phyloP scores from a whole-genome alignment of 2,329 filamentous ascomycete species.

The Nectriaceae sp. region DNA sequence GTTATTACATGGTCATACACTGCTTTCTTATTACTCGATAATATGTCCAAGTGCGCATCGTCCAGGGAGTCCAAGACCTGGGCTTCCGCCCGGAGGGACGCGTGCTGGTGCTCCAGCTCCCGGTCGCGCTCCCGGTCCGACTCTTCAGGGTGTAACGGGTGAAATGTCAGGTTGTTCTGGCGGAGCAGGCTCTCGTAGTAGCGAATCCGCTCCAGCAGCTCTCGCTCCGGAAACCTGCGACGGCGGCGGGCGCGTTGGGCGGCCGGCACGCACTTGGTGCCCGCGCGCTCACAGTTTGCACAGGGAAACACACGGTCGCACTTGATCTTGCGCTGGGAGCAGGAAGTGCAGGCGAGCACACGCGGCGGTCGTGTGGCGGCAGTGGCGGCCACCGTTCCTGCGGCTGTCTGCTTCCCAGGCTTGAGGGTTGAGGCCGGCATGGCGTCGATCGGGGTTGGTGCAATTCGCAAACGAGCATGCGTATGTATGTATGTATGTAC shows the following conservation, averaged over 20 bases:
- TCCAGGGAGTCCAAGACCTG: not conserved
- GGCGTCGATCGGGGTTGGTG: no score
- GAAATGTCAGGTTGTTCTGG: slow-evolving; percentile 56
- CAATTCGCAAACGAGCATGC: no score
- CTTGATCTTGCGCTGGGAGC: slow-evolving; percentile 65
- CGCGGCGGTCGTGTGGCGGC: slow-evolving; percentile 24
- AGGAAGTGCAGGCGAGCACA: slow-evolving; percentile 55
- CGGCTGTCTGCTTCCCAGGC: not conserved
- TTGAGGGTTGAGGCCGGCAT: not conserved
- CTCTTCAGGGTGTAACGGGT: slow-evolving; percentile 38
- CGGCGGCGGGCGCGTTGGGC: slow-evolving; percentile 37
- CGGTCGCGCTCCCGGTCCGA: not conserved
- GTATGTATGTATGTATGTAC: no score
- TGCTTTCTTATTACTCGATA: not conserved
- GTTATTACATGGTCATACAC: not conserved
- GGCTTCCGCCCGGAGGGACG: no score
- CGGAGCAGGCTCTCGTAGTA: slow-evolving; percentile 59
- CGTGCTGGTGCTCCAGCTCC: no score
- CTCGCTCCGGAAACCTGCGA: slow-evolving; percentile 56
- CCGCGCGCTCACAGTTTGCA: slow-evolving; percentile 49
- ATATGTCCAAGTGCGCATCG: not conserved
- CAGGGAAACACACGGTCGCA: slow-evolving; percentile 63
- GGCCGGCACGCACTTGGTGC: slow-evolving; percentile 46
- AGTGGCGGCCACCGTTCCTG: no score
- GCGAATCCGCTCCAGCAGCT: slow-evolving; percentile 57